Evolutionary conservation across 257 asterid species (phyloP).

Genomic region (Salvia hispanica): DNA sequence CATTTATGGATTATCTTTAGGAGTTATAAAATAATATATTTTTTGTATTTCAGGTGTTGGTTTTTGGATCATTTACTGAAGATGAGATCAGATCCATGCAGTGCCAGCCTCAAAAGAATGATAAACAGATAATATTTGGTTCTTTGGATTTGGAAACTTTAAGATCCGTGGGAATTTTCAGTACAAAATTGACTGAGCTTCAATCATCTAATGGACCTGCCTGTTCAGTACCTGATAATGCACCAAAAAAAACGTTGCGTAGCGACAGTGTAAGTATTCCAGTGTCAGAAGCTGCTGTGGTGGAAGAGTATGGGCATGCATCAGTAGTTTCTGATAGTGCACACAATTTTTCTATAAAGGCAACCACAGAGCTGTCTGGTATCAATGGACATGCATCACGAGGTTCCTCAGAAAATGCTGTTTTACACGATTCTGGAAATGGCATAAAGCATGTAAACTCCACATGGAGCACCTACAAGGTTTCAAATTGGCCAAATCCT

Average conservation of each 20-base stretch:
- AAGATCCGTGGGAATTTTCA: slow-evolving; percentile 61
- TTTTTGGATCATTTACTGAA: slow-evolving; percentile 81
- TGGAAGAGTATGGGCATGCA: slow-evolving; percentile 41
- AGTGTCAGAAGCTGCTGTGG: slow-evolving; percentile 27
- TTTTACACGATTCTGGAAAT: slow-evolving; percentile 37
- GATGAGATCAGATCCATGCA: slow-evolving; percentile 68
- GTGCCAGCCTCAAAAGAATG: slow-evolving; percentile 43
- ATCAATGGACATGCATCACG: slow-evolving; percentile 15
- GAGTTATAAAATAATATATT: slow-evolving; percentile 1
- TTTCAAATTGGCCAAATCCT: slow-evolving; percentile 42
- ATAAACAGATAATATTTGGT: slow-evolving; percentile 55
- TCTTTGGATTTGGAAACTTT: slow-evolving; percentile 63
- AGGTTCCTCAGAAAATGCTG: slow-evolving; percentile 33
- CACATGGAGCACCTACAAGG: slow-evolving; percentile 31
- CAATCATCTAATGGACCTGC: slow-evolving; percentile 34
- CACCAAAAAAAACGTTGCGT: slow-evolving; percentile 23
- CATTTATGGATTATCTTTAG: background rate
- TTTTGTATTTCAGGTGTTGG: slow-evolving; percentile 50
- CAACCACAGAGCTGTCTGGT: slow-evolving; percentile 35
- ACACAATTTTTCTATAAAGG: slow-evolving; percentile 24
- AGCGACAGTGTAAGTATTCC: slow-evolving; percentile 27
- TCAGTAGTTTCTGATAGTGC: slow-evolving; percentile 24
- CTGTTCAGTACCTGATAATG: slow-evolving; percentile 33
- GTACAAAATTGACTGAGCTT: slow-evolving; percentile 31
- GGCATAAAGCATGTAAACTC: slow-evolving; percentile 34